Evolutionary conservation across 2,329 filamentous ascomycete species (phyloP), one percentile per base, ranked within the genome.

Genomic region (Xylariaceae sp.): DNA sequence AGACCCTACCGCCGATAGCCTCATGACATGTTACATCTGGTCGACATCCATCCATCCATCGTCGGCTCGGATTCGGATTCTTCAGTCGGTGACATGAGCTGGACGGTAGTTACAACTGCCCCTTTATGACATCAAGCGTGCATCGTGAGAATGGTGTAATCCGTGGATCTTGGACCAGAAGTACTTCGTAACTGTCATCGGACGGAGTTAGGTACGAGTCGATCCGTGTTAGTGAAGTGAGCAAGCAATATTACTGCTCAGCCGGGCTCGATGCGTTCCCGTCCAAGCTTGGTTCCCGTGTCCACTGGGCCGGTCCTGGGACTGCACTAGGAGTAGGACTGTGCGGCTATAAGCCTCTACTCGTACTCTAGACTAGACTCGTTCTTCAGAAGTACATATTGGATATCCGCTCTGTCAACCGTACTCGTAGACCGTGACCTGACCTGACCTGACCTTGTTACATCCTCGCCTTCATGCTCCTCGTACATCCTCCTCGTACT

Each of bases 241-340:
- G 23, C 23, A 30, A 23, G 44, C 18, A 58, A 56, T 56, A 37
- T 51, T 51, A 35, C 49, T 35, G 42, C 51, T 59, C 44, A 59
- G 53, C 53, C 51, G 57, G 56, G 51, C 52, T 59, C 17, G 17
- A 18, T 18, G 17, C 17, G 17, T 45, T n/a, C 9, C 42, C 42
- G 42, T 45, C 42, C 9, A 1, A 45, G 42, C 42, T 51, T 48
- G 45, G 34, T 55, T 60, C 23, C 23, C 23, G 23, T 30, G 23
- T 48, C 60, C 55, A 51, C 50, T 59, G 56, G 52, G 55, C 54
- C 50, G 62, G 56, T 57, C 37, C 56, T 62, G 59, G 59, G 58
- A 54, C 50, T 59, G 56, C 52, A 55, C 54, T 47, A 54, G 56
- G 53, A 23, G 55, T 62, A 56, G 59, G 58, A 54, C 51, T 37